Evolutionary conservation across 75 land plant species (phyloP).

Genomic region (Cupressus sempervirens): DNA sequence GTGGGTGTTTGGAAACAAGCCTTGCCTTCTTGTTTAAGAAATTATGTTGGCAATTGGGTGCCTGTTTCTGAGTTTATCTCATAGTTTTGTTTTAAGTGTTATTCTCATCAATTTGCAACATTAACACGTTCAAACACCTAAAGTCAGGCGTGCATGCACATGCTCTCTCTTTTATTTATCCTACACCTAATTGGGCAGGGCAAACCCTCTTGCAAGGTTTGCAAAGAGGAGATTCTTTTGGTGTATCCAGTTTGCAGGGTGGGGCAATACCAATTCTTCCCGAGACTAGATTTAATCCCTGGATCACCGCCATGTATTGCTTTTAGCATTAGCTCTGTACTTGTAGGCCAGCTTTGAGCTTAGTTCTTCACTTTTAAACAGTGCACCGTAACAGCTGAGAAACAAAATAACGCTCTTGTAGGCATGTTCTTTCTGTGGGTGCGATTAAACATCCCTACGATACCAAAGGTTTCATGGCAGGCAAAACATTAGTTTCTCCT

Average conservation of each 20-base stretch:
- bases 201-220: not conserved
- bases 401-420: not conserved
- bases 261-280: not conserved
- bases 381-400: not conserved
- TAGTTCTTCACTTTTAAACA: not conserved
- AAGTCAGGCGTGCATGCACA: not conserved
- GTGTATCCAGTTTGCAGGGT: not conserved
- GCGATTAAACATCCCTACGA: not conserved
- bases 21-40: constrained; percentile 32
- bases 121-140: not conserved
- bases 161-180: not conserved
- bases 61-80: constrained; percentile 19
- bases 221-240: not conserved
- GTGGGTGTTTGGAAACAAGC: constrained; percentile 40
- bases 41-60: constrained; percentile 45
- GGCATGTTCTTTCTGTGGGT: not conserved
- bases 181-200: not conserved
- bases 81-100: not conserved
- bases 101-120: not conserved
- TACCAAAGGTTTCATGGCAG: not conserved
- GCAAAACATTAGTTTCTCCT: not conserved
- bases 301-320: not conserved
- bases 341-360: not conserved
- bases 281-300: not conserved
- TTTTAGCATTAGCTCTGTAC: not conserved